Evolutionary conservation across 805 yeast species (phyloP), one percentile per base, ranked within the genome.

Genomic region (Lachancea dasiensis): DNA sequence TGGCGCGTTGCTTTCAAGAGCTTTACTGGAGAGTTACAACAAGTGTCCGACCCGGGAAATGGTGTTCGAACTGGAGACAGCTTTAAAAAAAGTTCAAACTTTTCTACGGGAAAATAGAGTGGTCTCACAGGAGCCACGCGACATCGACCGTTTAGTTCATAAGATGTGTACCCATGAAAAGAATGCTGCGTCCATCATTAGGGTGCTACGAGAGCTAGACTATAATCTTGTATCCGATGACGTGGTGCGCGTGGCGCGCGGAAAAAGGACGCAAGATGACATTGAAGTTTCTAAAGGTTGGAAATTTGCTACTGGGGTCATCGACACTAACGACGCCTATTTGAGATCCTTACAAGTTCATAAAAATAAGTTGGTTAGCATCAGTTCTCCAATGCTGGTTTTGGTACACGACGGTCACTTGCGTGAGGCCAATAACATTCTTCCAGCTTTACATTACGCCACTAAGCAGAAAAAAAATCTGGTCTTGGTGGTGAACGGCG

Each of bases 221-320:
- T 58, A 58, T 38, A 41, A 47, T n/a, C 47, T 58, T 13, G 38
- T 21, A 20, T 50, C 61, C 2, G 52, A 56, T 32, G 60, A 56
- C 25, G 46, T 46, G n/a, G 58, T 58, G 1, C 51, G 61, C 34
- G 51, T 56, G 8, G 49, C 50, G 8, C 45, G 51, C 28, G 61
- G 64, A 6, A 46, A 43, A 5, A 49, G 44, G 13, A 46, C 48
- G 4, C 25, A 34, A 21, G 63, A 58, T 38, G 54, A 52, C 20
- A 29, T 58, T 6, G 58, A 54, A 7, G 37, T 56, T 6, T 50
- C 60, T n/a, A 50, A 56, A 29, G 64, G 63, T 7, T 56, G 61
- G 60, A 56, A 50, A 31, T 51, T 46, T 10, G 45, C 49, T 5
- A 44, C 46, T 13, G 63, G 64, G 13, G 36, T 58, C 3, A 21